phyloP scores from a whole-genome alignment of 2,329 filamentous ascomycete species.

The Coccinonectria pachysandricola region DNA sequence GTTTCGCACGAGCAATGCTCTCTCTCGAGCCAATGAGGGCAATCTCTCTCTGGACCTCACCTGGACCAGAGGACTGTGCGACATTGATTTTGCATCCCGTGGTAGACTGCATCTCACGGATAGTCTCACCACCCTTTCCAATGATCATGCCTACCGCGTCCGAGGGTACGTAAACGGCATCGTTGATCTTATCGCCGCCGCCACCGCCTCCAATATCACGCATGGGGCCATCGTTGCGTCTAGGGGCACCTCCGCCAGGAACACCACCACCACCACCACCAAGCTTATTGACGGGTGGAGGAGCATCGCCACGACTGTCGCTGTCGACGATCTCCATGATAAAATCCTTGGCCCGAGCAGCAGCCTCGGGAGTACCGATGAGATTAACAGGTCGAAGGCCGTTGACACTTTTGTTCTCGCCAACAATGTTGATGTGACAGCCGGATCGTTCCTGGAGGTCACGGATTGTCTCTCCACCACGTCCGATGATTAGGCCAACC shows the following conservation, averaged over 20 bases:
- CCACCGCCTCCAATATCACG: constrained; percentile 28
- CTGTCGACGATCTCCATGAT: constrained; percentile 94
- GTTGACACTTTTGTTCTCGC: constrained; percentile 86
- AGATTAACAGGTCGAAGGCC: constrained; percentile 83
- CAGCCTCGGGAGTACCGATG: constrained; percentile 67
- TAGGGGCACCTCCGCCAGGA: constrained; percentile 20
- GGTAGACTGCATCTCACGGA: constrained; percentile 81
- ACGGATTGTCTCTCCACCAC: constrained; percentile 84
- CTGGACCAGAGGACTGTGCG: constrained; percentile 65
- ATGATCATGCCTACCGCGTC: constrained; percentile 96
- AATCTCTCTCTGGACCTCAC: constrained; percentile 76
- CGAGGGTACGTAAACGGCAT: constrained; percentile 76
- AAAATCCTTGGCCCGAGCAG: constrained; percentile 69
- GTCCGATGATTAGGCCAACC: constrained; percentile 87
- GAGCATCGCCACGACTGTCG: constrained; percentile 55
- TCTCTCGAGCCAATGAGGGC: constrained; percentile 69
- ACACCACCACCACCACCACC: constrained; percentile 15
- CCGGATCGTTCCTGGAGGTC: constrained; percentile 84
- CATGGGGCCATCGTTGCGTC: constrained; percentile 26
- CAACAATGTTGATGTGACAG: constrained; percentile 94
- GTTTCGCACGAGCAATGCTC: constrained; percentile 71
- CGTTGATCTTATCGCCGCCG: constrained; percentile 61
- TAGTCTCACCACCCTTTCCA: constrained; percentile 86
- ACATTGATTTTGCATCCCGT: constrained; percentile 95
- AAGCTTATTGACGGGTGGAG: constrained; percentile 19